Conservation (phyloP, 257 asterid genomes). For the Haberlea rhodopensis region DNA sequence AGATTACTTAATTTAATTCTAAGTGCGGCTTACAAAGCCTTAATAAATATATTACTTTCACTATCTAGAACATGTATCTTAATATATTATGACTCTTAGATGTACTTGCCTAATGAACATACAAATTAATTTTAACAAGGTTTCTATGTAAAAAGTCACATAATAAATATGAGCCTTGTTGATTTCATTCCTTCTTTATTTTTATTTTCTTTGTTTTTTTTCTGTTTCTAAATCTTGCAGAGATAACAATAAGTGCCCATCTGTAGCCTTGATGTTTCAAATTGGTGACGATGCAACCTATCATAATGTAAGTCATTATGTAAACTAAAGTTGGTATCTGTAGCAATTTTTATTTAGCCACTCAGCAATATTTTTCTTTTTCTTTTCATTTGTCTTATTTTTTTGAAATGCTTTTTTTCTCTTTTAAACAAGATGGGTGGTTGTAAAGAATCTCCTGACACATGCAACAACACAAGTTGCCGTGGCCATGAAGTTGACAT, state of each 20-base stretch:
- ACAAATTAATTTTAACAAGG: too few species aligned
- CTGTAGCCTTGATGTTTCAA: conserved; percentile 85
- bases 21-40: too few species aligned
- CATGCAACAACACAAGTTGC: conserved; percentile 66
- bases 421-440: conserved; percentile 76
- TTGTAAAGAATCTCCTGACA: conserved; percentile 61
- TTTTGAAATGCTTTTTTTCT: conserved; percentile 26
- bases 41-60: too few species aligned
- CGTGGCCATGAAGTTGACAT: conserved; percentile 84
- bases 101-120: too few species aligned
- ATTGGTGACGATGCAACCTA: conserved; percentile 79
- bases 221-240: conserved; percentile 43
- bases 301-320: conserved; percentile 50
- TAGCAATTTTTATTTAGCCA: conserved; percentile 9
- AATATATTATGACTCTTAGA: too few species aligned
- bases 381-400: conserved; percentile 9
- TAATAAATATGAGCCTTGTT: too few species aligned
- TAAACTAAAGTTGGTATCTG: not conserved
- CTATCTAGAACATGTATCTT: too few species aligned
- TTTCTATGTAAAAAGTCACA: too few species aligned
- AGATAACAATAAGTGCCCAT: conserved; percentile 62
- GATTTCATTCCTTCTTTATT: not conserved
- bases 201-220: conserved; percentile 2
- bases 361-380: not conserved
- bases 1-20: too few species aligned